Evolutionary conservation across 2,329 filamentous ascomycete genomes (phyloP), one percentile per base, ranked within the genome.

Genomic region (Coleophoma cylindrospora): DNA sequence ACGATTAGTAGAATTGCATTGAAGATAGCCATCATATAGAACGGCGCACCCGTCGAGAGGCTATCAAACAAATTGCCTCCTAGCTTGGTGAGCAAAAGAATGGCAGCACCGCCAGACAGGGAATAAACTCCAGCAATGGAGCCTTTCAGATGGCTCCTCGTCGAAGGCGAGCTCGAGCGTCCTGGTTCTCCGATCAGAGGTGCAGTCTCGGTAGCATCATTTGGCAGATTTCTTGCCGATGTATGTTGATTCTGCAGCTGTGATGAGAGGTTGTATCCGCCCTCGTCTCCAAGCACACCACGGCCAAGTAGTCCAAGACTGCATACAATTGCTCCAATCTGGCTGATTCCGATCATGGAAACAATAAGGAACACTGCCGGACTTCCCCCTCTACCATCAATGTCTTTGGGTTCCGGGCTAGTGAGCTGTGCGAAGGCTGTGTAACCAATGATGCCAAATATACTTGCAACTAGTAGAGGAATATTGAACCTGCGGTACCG

Each of bases 281-380:
- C 60, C 53, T 70, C 70, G 50, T 71, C 71, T 58, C 68, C 68
- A 45, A 95, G 74, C 19, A 97, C 86, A 4, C 91, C 91, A 14
- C 83, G 83, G 36, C 90, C 90, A 3, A 99, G 77, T 1, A 94
- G 82, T 1, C 89, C 91, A n/a, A 99, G 78, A 56, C 89, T 95
- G 70, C 91, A 96, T 1, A 99, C 94, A 52, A 99, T 97, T 11
- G 91, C 87, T 2, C 92, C 94, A 54, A 99, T 97, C 68, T 99
- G 94, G 61, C 89, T 95, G 63, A 96, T 81, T 13, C 94, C 94
- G 37, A 97, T 82, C 15, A 96, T 70, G 0, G 86, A 81, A 40
- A 91, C 89, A 14, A 92, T 79, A 12, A 91, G 56, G 63, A 95
- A 91, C 14, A 96, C 83, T 11, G 71, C 74, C 0, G 81, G 77